Evolutionary conservation across 176 grass and related monocot genomes (phyloP).

Genomic region (Carex parvula): DNA sequence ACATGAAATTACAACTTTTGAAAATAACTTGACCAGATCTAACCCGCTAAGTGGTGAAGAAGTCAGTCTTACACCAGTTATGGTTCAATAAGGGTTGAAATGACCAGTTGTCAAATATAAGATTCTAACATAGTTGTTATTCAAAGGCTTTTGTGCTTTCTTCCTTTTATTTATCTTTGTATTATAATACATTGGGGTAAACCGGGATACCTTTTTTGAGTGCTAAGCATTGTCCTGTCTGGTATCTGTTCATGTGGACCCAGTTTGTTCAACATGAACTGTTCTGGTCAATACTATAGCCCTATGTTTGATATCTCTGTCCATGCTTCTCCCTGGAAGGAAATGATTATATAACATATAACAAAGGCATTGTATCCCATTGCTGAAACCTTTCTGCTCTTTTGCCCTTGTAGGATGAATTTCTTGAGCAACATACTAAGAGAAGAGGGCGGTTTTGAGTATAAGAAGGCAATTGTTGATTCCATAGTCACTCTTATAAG

Average conservation of each 20-base stretch:
- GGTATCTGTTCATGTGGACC: not conserved
- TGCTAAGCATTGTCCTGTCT: not conserved
- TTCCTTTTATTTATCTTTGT: not conserved
- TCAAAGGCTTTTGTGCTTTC: not conserved
- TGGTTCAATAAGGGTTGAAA: not conserved
- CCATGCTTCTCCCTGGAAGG: not conserved
- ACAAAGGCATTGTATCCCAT: not conserved
- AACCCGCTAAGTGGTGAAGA: not conserved
- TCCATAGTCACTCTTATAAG: constrained; percentile 96
- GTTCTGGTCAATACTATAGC: not conserved
- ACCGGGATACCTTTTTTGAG: not conserved
- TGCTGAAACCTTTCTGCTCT: not conserved
- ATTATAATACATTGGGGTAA: not conserved
- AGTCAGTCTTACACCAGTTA: not conserved
- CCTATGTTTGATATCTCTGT: not conserved
- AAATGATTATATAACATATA: not conserved
- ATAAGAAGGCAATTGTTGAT: constrained; percentile 99
- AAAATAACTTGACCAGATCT: not conserved
- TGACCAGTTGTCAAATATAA: not conserved
- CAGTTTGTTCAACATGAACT: not conserved
- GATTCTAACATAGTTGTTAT: not conserved
- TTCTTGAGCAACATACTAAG: constrained; percentile 99
- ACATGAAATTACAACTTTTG: not conserved
- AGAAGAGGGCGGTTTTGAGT: constrained; percentile 97
- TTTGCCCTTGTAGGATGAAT: constrained; percentile 71